Base-by-base conservation (phyloP, 2,329 filamentous ascomycete genomes). In the Colletotrichum caudatum region DNA sequence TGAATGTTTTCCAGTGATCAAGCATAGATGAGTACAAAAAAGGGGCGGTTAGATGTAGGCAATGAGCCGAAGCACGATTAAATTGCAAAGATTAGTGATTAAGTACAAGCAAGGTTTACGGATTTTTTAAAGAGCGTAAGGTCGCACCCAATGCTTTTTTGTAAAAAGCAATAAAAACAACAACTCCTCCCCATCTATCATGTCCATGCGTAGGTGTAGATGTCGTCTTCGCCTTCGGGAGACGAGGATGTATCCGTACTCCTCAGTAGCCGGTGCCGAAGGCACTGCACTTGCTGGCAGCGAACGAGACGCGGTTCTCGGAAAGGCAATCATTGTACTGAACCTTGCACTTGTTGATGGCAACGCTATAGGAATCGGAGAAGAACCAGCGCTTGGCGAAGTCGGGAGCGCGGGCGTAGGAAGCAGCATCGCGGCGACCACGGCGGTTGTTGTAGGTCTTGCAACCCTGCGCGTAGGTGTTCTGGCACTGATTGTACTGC, bases 381-480 rank as follows among this genome's bases (percentile, higher is more conserved):
- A 79, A 79, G 53, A 53, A 73, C 23, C 73, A 76, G 44, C 73
- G 71, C 71, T 73, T 74, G 51, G 71, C 73, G 39, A 74, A 46
- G 1, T 66, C 67, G 20, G 68, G 71, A 18, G 71, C 66, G 35
- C 63, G 63, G 8, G 71, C 65, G 54, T 66, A 74, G n/a, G 39
- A 37, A n/a, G 39, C 67, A 37, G 64, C 64, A 23, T 23, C 61
- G 50, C 62, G 54, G 33, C 65, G 65, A n/a, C 67, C 54, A 48
- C 71, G 71, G 46, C 71, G 64, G 61, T 67, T 71, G 71, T 76
- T 77, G 65, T 75, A 74, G 11, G 71, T 67, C 75, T 81, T 80
- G 80, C 87, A 88, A 53, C 84, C 82, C 78, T 86, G 77, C 68
- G 83, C 85, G 75, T 89, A 89, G 50, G 84, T 83, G 51, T 77